Percentiles rank a stretch among this genome's conserved stretches.
phyloP scores from a whole-genome alignment of 1,284 basidiomycete species.

The Spongiforma sp. region DNA sequence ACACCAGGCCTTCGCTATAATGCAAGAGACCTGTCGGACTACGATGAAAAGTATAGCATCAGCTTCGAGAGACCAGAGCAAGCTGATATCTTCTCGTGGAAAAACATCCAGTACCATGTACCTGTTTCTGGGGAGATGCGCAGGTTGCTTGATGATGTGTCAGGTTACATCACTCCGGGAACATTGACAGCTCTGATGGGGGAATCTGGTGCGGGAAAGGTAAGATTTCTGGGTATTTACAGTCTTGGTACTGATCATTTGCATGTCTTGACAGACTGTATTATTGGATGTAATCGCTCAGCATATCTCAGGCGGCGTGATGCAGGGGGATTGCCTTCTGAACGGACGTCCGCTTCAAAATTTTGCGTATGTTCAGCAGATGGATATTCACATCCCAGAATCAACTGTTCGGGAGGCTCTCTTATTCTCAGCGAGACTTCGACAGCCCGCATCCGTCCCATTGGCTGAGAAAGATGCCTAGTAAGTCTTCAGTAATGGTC shows the following conservation, averaged over 20 bases:
- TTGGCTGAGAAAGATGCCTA: constrained; percentile 79
- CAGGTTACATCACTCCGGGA: constrained; percentile 83
- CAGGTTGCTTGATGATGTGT: constrained; percentile 76
- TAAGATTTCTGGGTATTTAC: constrained; percentile 10
- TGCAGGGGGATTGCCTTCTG: constrained; percentile 75
- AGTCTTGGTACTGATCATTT: constrained; percentile 20
- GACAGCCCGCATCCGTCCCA: constrained; percentile 74
- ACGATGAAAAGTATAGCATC: constrained; percentile 5
- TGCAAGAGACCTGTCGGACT: background rate
- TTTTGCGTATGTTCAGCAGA: constrained; percentile 82
- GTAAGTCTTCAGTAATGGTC: constrained; percentile 42
- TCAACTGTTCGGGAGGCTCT: constrained; percentile 85
- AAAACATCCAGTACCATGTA: constrained; percentile 57
- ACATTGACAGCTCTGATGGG: constrained; percentile 81
- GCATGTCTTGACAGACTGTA: constrained; percentile 59
- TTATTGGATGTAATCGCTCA: constrained; percentile 84
- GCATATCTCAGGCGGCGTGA: constrained; percentile 73
- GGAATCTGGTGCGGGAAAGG: constrained; percentile 80
- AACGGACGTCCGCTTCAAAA: constrained; percentile 75
- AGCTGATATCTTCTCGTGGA: constrained; percentile 64
- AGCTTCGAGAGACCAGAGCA: constrained; percentile 32
- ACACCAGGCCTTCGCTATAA: constrained; percentile 7
- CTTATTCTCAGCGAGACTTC: constrained; percentile 79
- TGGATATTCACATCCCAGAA: constrained; percentile 74
- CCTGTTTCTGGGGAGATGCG: constrained; percentile 44